These are phyloP conservation scores for Crithidia expoeki DNA, from an alignment of 208 protist species.

Conservation along the genomic window DNA sequence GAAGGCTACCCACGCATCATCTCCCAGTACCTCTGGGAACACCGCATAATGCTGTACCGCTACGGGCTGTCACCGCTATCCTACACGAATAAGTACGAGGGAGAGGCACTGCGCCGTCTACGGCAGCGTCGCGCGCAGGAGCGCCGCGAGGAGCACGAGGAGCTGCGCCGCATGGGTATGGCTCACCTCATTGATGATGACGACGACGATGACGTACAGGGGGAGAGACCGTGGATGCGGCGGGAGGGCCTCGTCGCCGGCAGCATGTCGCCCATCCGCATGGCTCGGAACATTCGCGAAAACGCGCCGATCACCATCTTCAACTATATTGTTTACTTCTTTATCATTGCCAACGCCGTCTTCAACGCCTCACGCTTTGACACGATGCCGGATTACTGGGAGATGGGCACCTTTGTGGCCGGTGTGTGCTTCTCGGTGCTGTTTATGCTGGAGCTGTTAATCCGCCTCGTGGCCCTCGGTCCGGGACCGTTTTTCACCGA, in stretches of 20 bases:
- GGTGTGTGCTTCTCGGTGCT: conserved; percentile 81
- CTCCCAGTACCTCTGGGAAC: conserved; percentile 90
- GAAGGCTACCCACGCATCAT: conserved; percentile 90
- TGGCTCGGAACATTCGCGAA: conserved; percentile 86
- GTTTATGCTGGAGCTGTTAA: conserved; percentile 87
- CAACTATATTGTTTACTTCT: conserved; percentile 70
- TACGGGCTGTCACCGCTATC: conserved; percentile 76
- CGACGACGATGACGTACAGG: conserved; percentile 20
- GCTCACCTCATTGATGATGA: conserved; percentile 47
- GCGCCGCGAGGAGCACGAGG: conserved; percentile 43
- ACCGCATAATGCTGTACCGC: conserved; percentile 68
- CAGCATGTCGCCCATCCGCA: conserved; percentile 74
- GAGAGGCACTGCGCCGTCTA: conserved; percentile 68
- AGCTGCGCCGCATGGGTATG: conserved; percentile 44
- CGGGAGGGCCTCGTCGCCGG: conserved; percentile 48
- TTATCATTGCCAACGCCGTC: conserved; percentile 87
- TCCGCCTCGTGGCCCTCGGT: conserved; percentile 82
- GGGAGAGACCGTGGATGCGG: conserved; percentile 50
- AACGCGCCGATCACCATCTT: conserved; percentile 85
- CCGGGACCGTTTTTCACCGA: conserved; percentile 78
- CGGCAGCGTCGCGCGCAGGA: conserved; percentile 52
- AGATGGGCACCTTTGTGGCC: conserved; percentile 67
- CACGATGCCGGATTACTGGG: conserved; percentile 81
- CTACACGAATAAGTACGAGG: conserved; percentile 87
- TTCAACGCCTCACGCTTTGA: conserved; percentile 88